Conservation (phyloP, 768 basidiomycete species). For the Sistotremastrum niveocremeum region DNA sequence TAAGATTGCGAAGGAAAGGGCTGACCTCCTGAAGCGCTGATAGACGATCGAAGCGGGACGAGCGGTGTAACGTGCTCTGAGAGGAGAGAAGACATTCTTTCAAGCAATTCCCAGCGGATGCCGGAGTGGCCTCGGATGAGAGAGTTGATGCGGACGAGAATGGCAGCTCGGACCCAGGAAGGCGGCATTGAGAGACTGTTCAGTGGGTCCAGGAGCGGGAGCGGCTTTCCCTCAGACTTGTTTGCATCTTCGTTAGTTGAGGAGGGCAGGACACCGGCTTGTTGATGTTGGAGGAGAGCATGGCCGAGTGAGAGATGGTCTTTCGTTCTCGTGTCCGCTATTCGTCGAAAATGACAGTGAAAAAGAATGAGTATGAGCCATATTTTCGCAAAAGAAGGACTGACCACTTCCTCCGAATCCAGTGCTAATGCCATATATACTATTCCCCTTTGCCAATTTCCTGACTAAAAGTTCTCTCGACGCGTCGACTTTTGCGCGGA, state of each 20-base stretch:
- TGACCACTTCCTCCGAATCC: conserved; percentile 77
- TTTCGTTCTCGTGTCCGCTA: conserved; percentile 73
- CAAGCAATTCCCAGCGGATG: conserved; percentile 66
- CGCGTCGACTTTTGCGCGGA: conserved; percentile 42
- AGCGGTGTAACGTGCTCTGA: conserved; percentile 60
- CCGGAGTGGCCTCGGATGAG: conserved; percentile 83
- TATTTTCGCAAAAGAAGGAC: conserved; percentile 8
- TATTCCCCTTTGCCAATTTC: conserved; percentile 53
- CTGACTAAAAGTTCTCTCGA: conserved; percentile 49
- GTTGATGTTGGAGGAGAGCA: conserved; percentile 79
- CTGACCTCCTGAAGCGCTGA: conserved; percentile 71
- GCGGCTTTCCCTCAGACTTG: conserved; percentile 2
- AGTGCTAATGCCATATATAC: conserved; percentile 75
- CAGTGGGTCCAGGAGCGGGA: conserved; percentile 62
- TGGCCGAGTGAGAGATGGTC: conserved; percentile 59
- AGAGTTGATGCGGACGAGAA: conserved; percentile 79
- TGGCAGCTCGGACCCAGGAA: conserved; percentile 79
- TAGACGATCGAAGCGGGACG: conserved; percentile 72
- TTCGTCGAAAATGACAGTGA: background rate
- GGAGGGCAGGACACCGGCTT: conserved; percentile 59
- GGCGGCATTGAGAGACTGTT: conserved; percentile 67
- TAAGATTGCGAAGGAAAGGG: conserved; percentile 1
- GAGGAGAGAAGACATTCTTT: conserved; percentile 65
- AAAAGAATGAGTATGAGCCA: conserved; percentile 3
- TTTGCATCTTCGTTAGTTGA: conserved; percentile 27